phyloP scores from a whole-genome alignment of 169 alveolate genomes.

The Perkinsus olseni region DNA sequence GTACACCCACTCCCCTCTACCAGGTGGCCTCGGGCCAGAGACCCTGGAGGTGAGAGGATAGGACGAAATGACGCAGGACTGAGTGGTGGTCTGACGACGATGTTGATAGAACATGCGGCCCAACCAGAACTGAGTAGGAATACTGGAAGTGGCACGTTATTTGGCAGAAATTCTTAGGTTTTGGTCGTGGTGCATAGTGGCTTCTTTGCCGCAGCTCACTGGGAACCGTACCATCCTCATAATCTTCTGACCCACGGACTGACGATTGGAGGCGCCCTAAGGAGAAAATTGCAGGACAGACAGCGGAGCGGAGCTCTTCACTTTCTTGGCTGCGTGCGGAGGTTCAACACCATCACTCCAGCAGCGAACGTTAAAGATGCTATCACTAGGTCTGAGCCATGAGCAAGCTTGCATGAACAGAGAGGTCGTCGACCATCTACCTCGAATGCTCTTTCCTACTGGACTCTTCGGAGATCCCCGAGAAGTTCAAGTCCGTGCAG shows the following conservation, averaged over 20 bases:
- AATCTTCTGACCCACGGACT: not conserved
- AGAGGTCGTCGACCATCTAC: not conserved
- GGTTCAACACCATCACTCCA: not conserved
- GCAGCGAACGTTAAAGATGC: not conserved
- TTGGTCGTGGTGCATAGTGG: too few relatives aligned
- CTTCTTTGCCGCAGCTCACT: too few relatives aligned
- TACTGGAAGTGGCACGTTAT: too few relatives aligned
- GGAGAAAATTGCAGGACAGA: not conserved
- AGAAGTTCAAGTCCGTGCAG: not conserved
- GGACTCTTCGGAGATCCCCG: not conserved
- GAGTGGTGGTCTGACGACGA: too few relatives aligned
- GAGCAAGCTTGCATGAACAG: not conserved
- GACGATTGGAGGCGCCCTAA: not conserved
- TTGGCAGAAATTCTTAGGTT: too few relatives aligned
- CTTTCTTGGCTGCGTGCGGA: not conserved
- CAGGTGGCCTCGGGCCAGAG: too few relatives aligned
- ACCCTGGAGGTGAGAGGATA: too few relatives aligned
- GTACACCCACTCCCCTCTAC: too few relatives aligned
- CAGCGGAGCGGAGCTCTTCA: not conserved
- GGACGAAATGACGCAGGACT: too few relatives aligned
- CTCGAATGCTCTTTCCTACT: not conserved
- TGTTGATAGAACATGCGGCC: too few relatives aligned
- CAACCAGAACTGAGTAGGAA: too few relatives aligned
- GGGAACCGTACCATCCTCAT: not conserved
- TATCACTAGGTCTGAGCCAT: not conserved